These are phyloP conservation scores for Hapsidospora chrysogenum DNA, from an alignment of 495 filamentous ascomycete species.

Conservation along the genomic window DNA sequence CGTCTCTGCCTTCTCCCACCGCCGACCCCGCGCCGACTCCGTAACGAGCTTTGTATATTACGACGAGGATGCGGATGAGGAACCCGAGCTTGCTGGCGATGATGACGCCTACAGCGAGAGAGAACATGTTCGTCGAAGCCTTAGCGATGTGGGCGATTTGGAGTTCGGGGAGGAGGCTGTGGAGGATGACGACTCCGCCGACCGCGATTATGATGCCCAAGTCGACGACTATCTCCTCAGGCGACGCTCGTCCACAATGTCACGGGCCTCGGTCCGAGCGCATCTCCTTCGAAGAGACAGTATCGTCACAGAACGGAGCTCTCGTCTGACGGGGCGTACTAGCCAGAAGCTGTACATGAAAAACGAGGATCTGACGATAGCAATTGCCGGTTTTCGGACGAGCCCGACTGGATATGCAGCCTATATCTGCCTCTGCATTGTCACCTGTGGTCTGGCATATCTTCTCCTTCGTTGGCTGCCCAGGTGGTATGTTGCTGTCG, in stretches of 20 bases:
- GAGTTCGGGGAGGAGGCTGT: slow-evolving; percentile 20
- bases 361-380: slow-evolving; percentile 85
- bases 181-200: slow-evolving; percentile 20
- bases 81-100: slow-evolving; percentile 11
- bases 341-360: slow-evolving; percentile 86
- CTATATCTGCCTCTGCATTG: slow-evolving; percentile 51
- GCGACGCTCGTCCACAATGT: slow-evolving; percentile 24
- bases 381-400: slow-evolving; percentile 79
- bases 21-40: slow-evolving; percentile 61
- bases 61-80: slow-evolving; percentile 41
- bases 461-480: slow-evolving; percentile 83
- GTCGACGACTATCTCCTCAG: slow-evolving; percentile 22
- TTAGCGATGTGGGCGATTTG: slow-evolving; percentile 17
- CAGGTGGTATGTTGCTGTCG: slow-evolving; percentile 60
- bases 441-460: slow-evolving; percentile 63
- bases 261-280: slow-evolving; percentile 46
- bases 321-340: slow-evolving; percentile 38
- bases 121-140: background rate
- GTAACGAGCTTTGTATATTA: slow-evolving; percentile 84
- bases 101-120: background rate
- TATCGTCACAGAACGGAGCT: slow-evolving; percentile 41
- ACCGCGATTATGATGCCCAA: slow-evolving; percentile 18
- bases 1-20: slow-evolving; percentile 71
- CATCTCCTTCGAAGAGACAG: slow-evolving; percentile 51
- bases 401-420: slow-evolving; percentile 44